Percentiles rank a stretch among this genome's conserved stretches.
Evolutionary conservation across 225 moss, liverwort and hornwort genomes (phyloP).

Genomic region (Physcomitrellopsis africana): DNA sequence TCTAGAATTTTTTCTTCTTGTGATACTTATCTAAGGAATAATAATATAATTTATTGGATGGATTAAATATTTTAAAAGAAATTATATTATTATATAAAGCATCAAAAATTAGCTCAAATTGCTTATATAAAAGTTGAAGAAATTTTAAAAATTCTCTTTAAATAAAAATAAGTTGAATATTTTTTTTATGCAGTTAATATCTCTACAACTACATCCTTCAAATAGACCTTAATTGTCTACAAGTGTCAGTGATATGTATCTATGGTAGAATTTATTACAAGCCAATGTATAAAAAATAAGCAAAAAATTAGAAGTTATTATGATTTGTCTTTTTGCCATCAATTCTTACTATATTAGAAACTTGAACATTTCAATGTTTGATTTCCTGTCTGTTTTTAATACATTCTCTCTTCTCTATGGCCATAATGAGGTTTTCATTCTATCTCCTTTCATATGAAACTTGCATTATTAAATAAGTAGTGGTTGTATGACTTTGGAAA

Average conservation of each 20-base stretch:
- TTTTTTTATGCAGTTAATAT: conserved; percentile 45
- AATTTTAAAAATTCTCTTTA: too few relatives aligned
- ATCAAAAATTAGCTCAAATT: too few relatives aligned
- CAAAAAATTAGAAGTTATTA: conserved; percentile 42
- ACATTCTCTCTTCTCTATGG: conserved; percentile 55
- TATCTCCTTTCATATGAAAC: not conserved
- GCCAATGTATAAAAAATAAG: conserved; percentile 43
- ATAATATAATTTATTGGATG: too few relatives aligned
- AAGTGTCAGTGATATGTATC: too few relatives aligned
- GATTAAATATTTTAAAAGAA: too few relatives aligned
- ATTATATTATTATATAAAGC: too few relatives aligned
- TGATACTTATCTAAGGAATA: too few relatives aligned
- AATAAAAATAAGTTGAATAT: conserved; percentile 6
- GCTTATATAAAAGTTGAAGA: too few relatives aligned
- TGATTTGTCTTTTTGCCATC: conserved; percentile 55
- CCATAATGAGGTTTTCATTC: conserved; percentile 59
- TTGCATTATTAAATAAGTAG: too few relatives aligned
- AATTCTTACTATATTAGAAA: conserved; percentile 62
- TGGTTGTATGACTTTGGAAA: too few relatives aligned
- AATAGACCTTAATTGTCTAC: too few relatives aligned
- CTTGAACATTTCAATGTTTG: conserved; percentile 63
- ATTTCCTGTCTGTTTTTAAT: conserved; percentile 60
- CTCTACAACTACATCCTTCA: conserved; percentile 24
- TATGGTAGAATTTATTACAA: conserved; percentile 48
- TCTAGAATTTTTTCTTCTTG: too few relatives aligned